phyloP scores from a whole-genome alignment of 2,329 filamentous ascomycete genomes.

The Penicillium polonicum region DNA sequence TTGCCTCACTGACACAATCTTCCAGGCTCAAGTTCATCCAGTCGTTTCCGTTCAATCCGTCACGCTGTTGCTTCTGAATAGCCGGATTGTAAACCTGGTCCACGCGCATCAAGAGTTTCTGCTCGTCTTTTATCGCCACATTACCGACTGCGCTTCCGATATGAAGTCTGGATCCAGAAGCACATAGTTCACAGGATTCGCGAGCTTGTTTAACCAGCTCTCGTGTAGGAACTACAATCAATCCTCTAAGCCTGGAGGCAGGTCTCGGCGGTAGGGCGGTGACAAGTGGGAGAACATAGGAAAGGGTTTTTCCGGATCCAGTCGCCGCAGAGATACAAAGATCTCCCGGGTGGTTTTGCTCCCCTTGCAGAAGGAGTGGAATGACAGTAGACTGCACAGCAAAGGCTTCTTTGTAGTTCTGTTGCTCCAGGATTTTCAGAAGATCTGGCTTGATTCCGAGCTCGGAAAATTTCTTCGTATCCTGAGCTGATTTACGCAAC shows the following conservation, averaged over 20 bases:
- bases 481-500: conserved; percentile 63
- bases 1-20: conserved; percentile 45
- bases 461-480: conserved; percentile 60
- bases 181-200: conserved; percentile 72
- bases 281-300: conserved; percentile 84
- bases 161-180: conserved; percentile 68
- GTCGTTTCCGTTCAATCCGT: conserved; percentile 44
- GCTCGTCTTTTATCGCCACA: conserved; percentile 68
- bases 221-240: conserved; percentile 87
- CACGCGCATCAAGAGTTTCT: conserved; percentile 60
- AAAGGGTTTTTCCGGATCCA: conserved; percentile 91
- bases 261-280: conserved; percentile 66
- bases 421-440: conserved; percentile 62
- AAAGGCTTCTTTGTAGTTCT: conserved; percentile 69
- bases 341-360: conserved; percentile 66
- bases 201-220: conserved; percentile 86
- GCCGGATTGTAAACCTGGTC: conserved; percentile 68
- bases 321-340: conserved; percentile 89
- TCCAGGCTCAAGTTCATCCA: conserved; percentile 50
- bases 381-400: conserved; percentile 78
- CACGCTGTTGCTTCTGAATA: conserved; percentile 49
- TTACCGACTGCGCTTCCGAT: conserved; percentile 82
- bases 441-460: conserved; percentile 64
- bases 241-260: conserved; percentile 67
- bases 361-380: conserved; percentile 70